These are phyloP conservation scores for Fusarium buharicum DNA, from an alignment of 2,329 filamentous ascomycete genomes.

Conservation along the genomic window DNA sequence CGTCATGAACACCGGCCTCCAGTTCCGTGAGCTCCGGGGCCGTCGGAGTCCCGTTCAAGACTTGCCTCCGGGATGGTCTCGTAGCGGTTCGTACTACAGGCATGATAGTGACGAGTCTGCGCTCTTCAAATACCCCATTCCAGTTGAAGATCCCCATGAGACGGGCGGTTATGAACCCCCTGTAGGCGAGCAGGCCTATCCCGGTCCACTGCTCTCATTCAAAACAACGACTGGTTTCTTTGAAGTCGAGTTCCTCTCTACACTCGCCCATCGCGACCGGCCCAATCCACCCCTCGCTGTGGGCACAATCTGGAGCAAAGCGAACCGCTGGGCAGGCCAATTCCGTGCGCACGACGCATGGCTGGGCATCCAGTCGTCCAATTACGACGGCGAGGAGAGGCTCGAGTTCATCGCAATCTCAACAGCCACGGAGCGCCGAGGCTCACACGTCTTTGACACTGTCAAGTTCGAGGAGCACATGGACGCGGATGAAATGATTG, in stretches of 20 bases:
- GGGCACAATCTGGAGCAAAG: conserved; percentile 54
- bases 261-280: conserved; percentile 50
- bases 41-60: conserved; percentile 46
- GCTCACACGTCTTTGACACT: conserved; percentile 53
- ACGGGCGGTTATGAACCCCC: conserved; percentile 47
- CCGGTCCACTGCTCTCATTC: conserved; percentile 55
- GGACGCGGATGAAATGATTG: conserved; percentile 55
- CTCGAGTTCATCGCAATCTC: conserved; percentile 58
- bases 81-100: conserved; percentile 51
- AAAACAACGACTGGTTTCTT: conserved; percentile 53
- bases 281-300: conserved; percentile 55
- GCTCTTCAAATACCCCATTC: conserved; percentile 56
- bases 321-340: conserved; percentile 54
- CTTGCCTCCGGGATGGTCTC: conserved; percentile 55
- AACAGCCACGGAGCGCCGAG: conserved; percentile 54
- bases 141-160: conserved; percentile 50
- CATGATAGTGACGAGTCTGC: conserved; percentile 55
- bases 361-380: conserved; percentile 59
- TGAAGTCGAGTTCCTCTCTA: conserved; percentile 54
- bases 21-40: conserved; percentile 53
- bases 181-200: conserved; percentile 48
- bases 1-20: conserved; percentile 52
- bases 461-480: conserved; percentile 55
- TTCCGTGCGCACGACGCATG: conserved; percentile 58
- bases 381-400: conserved; percentile 57